Evolutionary conservation across 2,329 filamentous ascomycete genomes (phyloP).

Genomic region (Botrytis pseudocinerea): DNA sequence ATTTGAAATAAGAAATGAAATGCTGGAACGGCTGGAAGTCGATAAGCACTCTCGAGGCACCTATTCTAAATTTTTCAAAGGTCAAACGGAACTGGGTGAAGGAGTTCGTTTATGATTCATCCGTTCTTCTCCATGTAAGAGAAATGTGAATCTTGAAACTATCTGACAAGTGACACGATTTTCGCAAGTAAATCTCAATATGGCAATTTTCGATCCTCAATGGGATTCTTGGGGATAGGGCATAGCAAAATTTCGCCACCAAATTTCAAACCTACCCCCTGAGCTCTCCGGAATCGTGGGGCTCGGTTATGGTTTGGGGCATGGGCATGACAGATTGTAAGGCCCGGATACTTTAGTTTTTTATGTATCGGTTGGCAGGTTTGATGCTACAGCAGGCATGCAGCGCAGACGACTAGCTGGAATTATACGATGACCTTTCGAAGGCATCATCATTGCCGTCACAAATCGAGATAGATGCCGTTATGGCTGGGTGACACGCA

Average conservation of each 20-base stretch:
- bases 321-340: not conserved
- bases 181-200: conserved; percentile 9
- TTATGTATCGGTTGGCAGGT: not conserved
- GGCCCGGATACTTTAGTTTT: not conserved
- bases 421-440: not conserved
- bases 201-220: not conserved
- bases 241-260: not conserved
- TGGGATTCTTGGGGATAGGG: not conserved
- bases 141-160: conserved; percentile 8
- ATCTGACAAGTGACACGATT: not conserved
- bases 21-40: not conserved
- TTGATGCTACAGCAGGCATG: not conserved
- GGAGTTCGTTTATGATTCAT: not conserved
- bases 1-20: not conserved
- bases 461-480: not conserved
- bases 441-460: not conserved
- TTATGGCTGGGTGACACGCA: not conserved
- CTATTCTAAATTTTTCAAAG: not conserved
- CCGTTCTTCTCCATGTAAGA: not conserved
- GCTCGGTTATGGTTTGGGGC: not conserved
- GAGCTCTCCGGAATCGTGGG: conserved; percentile 8
- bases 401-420: not conserved
- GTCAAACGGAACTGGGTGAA: conserved; percentile 5
- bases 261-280: not conserved
- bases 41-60: not conserved